Conservation (phyloP, 371 early-diverging fungal species). For the Gilbertella persicaria region DNA sequence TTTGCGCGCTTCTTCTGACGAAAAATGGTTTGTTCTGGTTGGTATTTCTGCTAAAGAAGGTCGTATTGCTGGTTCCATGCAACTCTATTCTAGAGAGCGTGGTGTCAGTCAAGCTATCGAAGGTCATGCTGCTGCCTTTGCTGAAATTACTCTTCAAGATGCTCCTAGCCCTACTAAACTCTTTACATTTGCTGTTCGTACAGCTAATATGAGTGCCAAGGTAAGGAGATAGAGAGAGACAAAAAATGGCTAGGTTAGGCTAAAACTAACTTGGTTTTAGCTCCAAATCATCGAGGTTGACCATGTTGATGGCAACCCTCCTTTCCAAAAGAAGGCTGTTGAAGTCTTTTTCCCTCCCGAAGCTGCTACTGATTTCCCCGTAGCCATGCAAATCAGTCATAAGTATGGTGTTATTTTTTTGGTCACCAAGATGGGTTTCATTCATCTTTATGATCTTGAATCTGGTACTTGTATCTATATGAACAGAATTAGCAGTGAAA, state of each 20-base stretch:
- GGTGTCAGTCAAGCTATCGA: constrained; percentile 94
- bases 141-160: constrained; percentile 83
- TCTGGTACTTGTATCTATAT: constrained; percentile 92
- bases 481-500: constrained; percentile 96
- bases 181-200: constrained; percentile 92
- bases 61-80: constrained; percentile 95
- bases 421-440: constrained; percentile 97
- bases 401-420: constrained; percentile 92
- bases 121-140: constrained; percentile 97
- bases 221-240: constrained; percentile 37
- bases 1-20: constrained; percentile 86
- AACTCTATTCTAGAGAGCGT: constrained; percentile 91
- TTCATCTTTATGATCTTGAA: constrained; percentile 95
- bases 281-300: constrained; percentile 97
- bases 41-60: constrained; percentile 92
- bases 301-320: constrained; percentile 89
- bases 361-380: constrained; percentile 93
- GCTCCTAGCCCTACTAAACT: constrained; percentile 79
- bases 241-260: neutral
- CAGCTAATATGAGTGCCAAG: constrained; percentile 76
- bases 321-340: constrained; percentile 87
- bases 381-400: constrained; percentile 93
- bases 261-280: constrained; percentile 41
- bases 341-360: constrained; percentile 97
- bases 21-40: constrained; percentile 92